Evolutionary conservation across 1,139 yeast genomes (phyloP).

Genomic region (Diutina pseudorugosa): DNA sequence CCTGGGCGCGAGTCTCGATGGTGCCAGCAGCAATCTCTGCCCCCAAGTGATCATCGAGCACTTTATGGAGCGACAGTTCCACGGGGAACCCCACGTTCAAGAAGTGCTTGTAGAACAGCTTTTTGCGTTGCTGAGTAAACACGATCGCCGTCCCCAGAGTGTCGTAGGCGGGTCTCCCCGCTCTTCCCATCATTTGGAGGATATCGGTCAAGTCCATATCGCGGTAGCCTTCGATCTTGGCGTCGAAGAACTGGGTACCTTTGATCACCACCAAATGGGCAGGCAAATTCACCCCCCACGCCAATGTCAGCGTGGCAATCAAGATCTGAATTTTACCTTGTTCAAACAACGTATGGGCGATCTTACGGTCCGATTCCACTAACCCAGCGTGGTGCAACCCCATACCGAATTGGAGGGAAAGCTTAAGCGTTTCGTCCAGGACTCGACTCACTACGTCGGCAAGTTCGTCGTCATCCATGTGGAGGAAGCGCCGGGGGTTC

Average conservation of each 20-base stretch:
- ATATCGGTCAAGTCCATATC: conserved; percentile 92
- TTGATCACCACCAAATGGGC: conserved; percentile 89
- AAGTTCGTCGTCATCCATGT: conserved; percentile 66
- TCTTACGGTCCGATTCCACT: conserved; percentile 79
- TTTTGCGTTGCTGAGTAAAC: conserved; percentile 84
- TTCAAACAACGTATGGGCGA: conserved; percentile 81
- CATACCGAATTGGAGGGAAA: conserved; percentile 88
- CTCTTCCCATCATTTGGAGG: conserved; percentile 85
- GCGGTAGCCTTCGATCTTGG: conserved; percentile 66
- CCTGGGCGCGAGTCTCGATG: conserved; percentile 70
- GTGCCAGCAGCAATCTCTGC: conserved; percentile 93
- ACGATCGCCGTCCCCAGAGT: conserved; percentile 93
- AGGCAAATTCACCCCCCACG: conserved; percentile 96
- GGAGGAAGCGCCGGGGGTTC: conserved; percentile 77
- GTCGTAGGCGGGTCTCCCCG: conserved; percentile 96
- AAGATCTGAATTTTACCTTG: conserved; percentile 78
- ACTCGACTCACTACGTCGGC: conserved; percentile 51
- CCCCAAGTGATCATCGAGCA: conserved; percentile 87
- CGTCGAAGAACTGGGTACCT: conserved; percentile 84
- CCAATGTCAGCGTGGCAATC: conserved; percentile 90
- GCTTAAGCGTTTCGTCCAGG: conserved; percentile 76
- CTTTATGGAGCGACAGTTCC: conserved; percentile 88
- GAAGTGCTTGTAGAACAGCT: conserved; percentile 87
- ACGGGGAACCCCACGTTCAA: conserved; percentile 95
- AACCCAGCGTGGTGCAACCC: conserved; percentile 98